phyloP scores from a whole-genome alignment of 169 alveolate species.

The Plasmodium chabaudi region DNA sequence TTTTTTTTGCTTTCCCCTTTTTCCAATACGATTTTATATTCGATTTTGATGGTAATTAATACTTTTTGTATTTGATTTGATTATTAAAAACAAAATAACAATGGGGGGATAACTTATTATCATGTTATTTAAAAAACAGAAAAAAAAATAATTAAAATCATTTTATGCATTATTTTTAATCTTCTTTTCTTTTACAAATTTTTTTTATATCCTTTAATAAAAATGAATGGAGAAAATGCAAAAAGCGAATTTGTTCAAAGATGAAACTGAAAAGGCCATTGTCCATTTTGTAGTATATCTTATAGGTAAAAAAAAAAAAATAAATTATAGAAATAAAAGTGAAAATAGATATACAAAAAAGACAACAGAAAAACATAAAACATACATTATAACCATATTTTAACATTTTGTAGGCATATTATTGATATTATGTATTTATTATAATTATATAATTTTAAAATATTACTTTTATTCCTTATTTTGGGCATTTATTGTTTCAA shows the following conservation, averaged over 20 bases:
- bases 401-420: slow-evolving; percentile 45
- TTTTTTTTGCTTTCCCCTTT: no score
- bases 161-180: not conserved
- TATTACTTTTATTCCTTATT: slow-evolving; percentile 78
- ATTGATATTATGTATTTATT: slow-evolving; percentile 76
- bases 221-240: slow-evolving; percentile 64
- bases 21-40: no score
- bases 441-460: slow-evolving; percentile 78
- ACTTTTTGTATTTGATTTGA: no score
- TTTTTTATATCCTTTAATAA: slow-evolving; percentile 9
- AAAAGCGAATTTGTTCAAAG: slow-evolving; percentile 59
- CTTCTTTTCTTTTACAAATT: not conserved
- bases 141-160: no score
- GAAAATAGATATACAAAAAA: not conserved
- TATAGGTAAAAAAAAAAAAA: slow-evolving; percentile 36
- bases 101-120: no score
- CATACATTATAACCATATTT: not conserved
- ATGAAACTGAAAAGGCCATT: slow-evolving; percentile 79
- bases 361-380: not conserved
- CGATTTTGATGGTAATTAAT: no score
- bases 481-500: slow-evolving; percentile 82
- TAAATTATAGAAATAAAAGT: not conserved
- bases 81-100: no score
- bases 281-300: slow-evolving; percentile 79
- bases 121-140: no score